phyloP scores from a whole-genome alignment of 306 rosid species.

The Senna tora region DNA sequence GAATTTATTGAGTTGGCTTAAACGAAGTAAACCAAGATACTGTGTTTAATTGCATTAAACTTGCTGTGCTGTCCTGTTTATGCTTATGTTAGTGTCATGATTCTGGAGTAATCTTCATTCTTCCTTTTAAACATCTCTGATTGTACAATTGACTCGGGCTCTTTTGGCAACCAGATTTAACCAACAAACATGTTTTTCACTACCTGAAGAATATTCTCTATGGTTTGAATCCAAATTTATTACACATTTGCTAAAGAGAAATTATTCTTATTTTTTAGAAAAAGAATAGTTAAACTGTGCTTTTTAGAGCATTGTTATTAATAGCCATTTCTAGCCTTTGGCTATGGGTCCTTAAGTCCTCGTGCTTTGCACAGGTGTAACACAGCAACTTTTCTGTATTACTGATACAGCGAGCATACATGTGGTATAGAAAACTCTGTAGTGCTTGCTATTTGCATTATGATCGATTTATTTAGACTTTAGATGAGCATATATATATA shows the following conservation, averaged over 20 bases:
- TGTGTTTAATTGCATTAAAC: slow-evolving; percentile 25
- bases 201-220: slow-evolving; percentile 20
- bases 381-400: background rate
- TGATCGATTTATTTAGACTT: background rate
- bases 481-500: background rate
- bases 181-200: slow-evolving; percentile 11
- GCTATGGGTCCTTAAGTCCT: background rate
- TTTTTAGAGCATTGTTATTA: background rate
- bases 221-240: slow-evolving; percentile 9
- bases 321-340: background rate
- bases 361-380: background rate
- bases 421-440: background rate
- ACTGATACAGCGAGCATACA: background rate
- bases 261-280: background rate
- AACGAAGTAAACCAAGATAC: background rate
- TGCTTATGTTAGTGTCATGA: slow-evolving; percentile 27
- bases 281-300: slow-evolving; percentile 9
- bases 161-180: slow-evolving; percentile 12
- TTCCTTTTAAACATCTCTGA: slow-evolving; percentile 21
- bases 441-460: background rate
- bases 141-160: slow-evolving; percentile 12
- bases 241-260: background rate
- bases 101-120: slow-evolving; percentile 22
- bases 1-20: slow-evolving; percentile 24
- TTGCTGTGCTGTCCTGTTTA: slow-evolving; percentile 21